Conservation (phyloP, 441 rosid species). For the Sinapis alba region DNA sequence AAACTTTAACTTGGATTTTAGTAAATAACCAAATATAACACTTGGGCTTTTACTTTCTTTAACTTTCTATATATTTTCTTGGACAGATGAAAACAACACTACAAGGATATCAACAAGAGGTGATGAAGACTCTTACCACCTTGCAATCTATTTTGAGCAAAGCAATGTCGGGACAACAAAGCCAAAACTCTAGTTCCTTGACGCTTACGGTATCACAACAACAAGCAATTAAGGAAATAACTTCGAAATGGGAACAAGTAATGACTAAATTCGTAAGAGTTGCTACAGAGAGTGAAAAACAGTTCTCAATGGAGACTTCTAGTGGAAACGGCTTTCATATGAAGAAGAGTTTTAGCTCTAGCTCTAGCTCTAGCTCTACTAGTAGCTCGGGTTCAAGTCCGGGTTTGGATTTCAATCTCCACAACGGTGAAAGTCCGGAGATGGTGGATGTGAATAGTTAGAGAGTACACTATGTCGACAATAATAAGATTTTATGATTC, state of each 20-base stretch:
- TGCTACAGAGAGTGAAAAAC: conserved; percentile 25
- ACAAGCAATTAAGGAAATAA: conserved; percentile 30
- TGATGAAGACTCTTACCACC: conserved; percentile 30
- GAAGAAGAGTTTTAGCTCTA: conserved; percentile 18
- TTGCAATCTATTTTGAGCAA: conserved; percentile 33
- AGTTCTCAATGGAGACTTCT: conserved; percentile 15
- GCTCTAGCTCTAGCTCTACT: background rate
- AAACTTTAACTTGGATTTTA: background rate
- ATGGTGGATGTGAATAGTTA: conserved; percentile 15
- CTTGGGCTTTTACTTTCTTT: too few relatives aligned
- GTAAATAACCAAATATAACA: too few relatives aligned
- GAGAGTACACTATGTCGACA: background rate
- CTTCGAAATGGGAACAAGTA: conserved; percentile 31
- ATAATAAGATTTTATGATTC: background rate
- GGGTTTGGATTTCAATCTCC: conserved; percentile 1
- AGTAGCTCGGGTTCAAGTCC: background rate
- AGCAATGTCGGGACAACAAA: conserved; percentile 22
- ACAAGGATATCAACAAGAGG: conserved; percentile 38
- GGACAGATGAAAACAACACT: conserved; percentile 34
- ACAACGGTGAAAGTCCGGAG: background rate
- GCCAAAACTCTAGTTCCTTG: conserved; percentile 18
- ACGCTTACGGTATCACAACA: conserved; percentile 37
- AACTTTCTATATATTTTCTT: too few relatives aligned
- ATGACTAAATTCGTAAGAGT: conserved; percentile 31
- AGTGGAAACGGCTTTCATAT: conserved; percentile 6